These are phyloP conservation scores for Penicillium polonicum DNA, from an alignment of 2,329 filamentous ascomycete species.

Conservation along the genomic window DNA sequence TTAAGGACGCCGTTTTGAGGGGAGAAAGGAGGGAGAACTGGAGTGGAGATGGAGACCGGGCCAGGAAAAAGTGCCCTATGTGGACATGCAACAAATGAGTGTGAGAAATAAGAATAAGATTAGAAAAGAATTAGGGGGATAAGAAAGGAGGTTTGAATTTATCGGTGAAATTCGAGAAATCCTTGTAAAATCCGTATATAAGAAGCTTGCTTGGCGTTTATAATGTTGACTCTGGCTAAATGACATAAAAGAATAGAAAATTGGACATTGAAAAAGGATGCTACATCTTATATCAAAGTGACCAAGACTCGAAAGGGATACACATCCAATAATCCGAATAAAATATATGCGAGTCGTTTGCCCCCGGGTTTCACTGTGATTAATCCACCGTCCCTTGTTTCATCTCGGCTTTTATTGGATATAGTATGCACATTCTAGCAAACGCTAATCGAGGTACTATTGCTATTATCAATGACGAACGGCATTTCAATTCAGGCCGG, in stretches of 20 bases:
- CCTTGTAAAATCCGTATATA: not conserved
- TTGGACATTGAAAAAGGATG: not conserved
- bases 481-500: not conserved
- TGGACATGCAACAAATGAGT: not conserved
- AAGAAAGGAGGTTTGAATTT: not conserved
- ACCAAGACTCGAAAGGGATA: not conserved
- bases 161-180: slow-evolving; percentile 1
- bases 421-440: slow-evolving; percentile 10
- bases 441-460: slow-evolving; percentile 6
- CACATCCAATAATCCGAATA: not conserved
- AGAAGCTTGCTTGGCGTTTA: slow-evolving; percentile 9
- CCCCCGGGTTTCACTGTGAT: slow-evolving; percentile 19
- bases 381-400: slow-evolving; percentile 24
- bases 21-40: slow-evolving; percentile 2
- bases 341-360: not conserved
- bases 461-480: not conserved
- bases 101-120: not conserved
- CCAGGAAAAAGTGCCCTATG: slow-evolving; percentile 1
- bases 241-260: not conserved
- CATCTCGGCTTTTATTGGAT: slow-evolving; percentile 10
- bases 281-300: not conserved
- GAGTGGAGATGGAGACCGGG: slow-evolving; percentile 7
- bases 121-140: not conserved
- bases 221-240: not conserved
- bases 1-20: slow-evolving; percentile 28